Evolutionary conservation across 2,329 filamentous ascomycete genomes (phyloP), one percentile per base, ranked within the genome.

Genomic region (Coccinonectria pachysandricola): DNA sequence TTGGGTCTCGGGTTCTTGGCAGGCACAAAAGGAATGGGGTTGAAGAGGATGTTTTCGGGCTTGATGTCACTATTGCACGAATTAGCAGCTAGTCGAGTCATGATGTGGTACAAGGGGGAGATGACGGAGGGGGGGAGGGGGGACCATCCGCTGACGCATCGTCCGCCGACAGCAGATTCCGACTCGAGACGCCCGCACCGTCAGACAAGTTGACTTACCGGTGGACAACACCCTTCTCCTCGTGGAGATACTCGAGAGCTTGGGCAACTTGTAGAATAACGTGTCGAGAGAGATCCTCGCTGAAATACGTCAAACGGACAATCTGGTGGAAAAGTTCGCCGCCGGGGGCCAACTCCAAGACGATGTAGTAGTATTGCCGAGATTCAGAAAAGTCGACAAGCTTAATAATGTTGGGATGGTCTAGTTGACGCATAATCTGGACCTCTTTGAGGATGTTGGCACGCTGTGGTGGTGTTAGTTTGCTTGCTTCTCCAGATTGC

Each of bases 271-370:
- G 88, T 4, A 77, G 64, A 44, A 98, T 98, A 46, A 96, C 88
- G 53, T 96, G 91, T 40, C 91, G 72, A 27, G 87, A 92, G 2
- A 98, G 67, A 24, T 95, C 79, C 54, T 98, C 91, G 61, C 88
- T 96, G 53, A 98, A 98, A 55, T 96, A 98, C 9, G 91, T 98
- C 52, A 98, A 74, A 41, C 88, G 81, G 26, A 98, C 91, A 44
- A 98, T 96, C 54, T 96, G 88, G 55, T 98, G 91, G 66, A 98
- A 98, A 8, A 98, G 66, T 60, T 98, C 91, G 49, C 91, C 91
- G 32, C 91, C 91, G 0, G 87, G 86, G 31, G 88, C 93, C 21
- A 96, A 70, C 58, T 98, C 91, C 20, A 98, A 74, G 21, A 98
- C 77, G 43, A 98, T 95, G 61, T 92, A 98, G 59, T 96, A 96